Base-by-base conservation (phyloP, 108 stramenopile species). In the Nitzschia sp. region DNA sequence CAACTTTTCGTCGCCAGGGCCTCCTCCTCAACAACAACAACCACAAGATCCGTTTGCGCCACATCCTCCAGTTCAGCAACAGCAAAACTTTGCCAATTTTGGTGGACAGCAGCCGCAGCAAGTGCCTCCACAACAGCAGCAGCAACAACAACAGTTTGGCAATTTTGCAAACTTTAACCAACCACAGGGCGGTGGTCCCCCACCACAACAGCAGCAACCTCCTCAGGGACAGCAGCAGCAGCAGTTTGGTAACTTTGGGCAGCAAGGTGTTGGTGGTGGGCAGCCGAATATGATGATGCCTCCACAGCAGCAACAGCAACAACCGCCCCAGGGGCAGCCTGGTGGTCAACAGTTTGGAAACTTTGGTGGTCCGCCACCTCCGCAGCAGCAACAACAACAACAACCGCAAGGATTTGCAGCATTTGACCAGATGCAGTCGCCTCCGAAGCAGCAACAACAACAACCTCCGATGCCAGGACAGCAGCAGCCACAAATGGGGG, bases 61-160 rank as follows among this genome's bases (percentile, higher is more conserved):
- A 63, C 84, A 85, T 53, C 65, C 51, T 38, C 83, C 72, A 58
- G 67, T 36, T 33, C 53, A 62, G 18, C 58, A 60, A 31, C 66
- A 63, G 24, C 56, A 31, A 2, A 70, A 72, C 30, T 77, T 71
- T 54, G 66, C 57, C 13, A 74, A 68, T 23, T 65, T 63, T 66
- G 75, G 57, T 45, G 46, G 32, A 35, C 57, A 69, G 28, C 66
- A 36, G 19, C 75, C 28, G 19, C 76, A 56, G 59, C 73, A 72
- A 58, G 71, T 67, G 21, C 71, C 54, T 35, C 64, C 59, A 11
- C 73, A 51, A 64, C 68, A 31, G 36, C 72, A 73, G 51, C 59
- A 49, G 42, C 30, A 68, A 24, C 35, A 38, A 62, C 60, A 57
- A 57, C 64, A 64, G 64, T 25, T 54, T 23, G 33, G 33, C 19